These are phyloP conservation scores for Citrus australasica DNA, from an alignment of 345 rosid species.

Conservation along the genomic window DNA sequence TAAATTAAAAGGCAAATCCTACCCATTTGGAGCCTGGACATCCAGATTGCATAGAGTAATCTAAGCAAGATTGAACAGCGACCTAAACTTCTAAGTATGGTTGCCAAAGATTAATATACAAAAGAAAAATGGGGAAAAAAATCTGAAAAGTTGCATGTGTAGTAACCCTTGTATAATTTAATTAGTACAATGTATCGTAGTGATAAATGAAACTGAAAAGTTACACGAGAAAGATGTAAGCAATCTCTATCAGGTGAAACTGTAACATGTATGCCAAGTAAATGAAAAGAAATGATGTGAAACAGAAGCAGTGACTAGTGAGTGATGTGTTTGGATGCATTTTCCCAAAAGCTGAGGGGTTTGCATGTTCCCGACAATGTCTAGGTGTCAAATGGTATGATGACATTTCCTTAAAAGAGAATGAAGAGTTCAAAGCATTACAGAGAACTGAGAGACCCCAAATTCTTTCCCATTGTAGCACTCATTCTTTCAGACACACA, in stretches of 20 bases:
- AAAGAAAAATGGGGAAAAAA: too few species aligned
- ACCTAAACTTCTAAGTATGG: too few species aligned
- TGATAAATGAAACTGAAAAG: slow-evolving; percentile 10
- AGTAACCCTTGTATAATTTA: slow-evolving; percentile 2
- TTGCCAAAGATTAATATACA: too few species aligned
- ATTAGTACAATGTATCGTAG: neutral
- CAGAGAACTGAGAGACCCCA: slow-evolving; percentile 38
- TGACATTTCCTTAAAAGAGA: slow-evolving; percentile 58
- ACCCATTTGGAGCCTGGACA: too few species aligned
- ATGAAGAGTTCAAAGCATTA: slow-evolving; percentile 47
- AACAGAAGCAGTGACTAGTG: neutral
- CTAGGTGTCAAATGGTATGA: slow-evolving; percentile 65
- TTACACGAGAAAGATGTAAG: slow-evolving; percentile 7
- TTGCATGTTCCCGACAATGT: slow-evolving; percentile 89
- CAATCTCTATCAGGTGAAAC: neutral
- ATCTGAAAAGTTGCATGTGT: slow-evolving; percentile 4
- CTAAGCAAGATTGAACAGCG: too few species aligned
- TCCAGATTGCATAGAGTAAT: too few species aligned
- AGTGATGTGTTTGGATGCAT: slow-evolving; percentile 26
- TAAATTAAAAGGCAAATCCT: too few species aligned
- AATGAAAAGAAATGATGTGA: slow-evolving; percentile 1
- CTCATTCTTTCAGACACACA: slow-evolving; percentile 22
- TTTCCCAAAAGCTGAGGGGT: slow-evolving; percentile 57
- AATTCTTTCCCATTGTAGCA: slow-evolving; percentile 34
- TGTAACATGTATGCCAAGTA: slow-evolving; percentile 4